These are phyloP conservation scores for Russula olivacea DNA, from an alignment of 768 basidiomycete species.

Conservation along the genomic window DNA sequence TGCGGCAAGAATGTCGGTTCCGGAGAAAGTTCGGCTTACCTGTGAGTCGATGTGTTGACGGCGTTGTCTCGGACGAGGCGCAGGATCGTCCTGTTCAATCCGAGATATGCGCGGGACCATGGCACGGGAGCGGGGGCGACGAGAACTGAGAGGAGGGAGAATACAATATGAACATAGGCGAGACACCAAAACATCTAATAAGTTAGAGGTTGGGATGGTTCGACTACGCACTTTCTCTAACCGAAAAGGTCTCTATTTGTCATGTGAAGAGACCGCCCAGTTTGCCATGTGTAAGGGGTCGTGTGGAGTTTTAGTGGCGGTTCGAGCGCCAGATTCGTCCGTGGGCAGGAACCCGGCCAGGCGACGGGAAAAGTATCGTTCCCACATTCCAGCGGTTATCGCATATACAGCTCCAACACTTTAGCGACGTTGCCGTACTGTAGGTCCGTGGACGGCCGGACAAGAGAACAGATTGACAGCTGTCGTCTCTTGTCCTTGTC, in stretches of 20 bases:
- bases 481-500: not conserved
- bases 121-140: not conserved
- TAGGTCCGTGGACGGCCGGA: too few species aligned
- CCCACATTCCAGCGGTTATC: too few species aligned
- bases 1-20: not conserved
- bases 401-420: too few species aligned
- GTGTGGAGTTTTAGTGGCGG: not conserved
- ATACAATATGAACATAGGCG: not conserved
- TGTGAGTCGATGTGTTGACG: conserved; percentile 26
- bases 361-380: too few species aligned
- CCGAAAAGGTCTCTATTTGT: not conserved
- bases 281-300: not conserved
- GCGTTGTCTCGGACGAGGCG: conserved; percentile 28
- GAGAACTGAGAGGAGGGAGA: not conserved
- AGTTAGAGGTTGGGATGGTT: not conserved
- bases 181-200: conserved; percentile 6
- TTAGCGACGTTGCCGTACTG: too few species aligned
- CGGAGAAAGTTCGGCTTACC: not conserved
- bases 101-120: not conserved
- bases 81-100: conserved; percentile 1
- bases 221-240: not conserved
- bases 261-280: too few species aligned
- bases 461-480: not conserved
- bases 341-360: too few species aligned
- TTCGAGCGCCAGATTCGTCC: not conserved